Evolutionary conservation across 768 basidiomycete species (phyloP).

Genomic region (Inosperma sp.): DNA sequence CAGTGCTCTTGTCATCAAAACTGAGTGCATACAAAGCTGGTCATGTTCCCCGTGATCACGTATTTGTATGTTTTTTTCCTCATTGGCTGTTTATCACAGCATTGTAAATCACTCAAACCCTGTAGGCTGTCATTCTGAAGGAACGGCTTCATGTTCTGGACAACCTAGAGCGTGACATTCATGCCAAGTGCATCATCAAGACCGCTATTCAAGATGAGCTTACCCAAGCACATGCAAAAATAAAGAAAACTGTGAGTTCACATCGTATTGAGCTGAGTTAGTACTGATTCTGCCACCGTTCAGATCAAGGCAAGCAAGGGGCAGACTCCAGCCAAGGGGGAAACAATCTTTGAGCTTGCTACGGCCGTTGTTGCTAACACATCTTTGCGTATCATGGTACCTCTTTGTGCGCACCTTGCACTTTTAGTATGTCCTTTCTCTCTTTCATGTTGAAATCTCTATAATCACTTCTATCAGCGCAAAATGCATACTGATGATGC

Average conservation of each 20-base stretch:
- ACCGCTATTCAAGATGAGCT: constrained; percentile 15
- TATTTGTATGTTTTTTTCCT: constrained; percentile 17
- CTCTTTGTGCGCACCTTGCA: constrained; percentile 15
- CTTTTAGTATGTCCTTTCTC: constrained; percentile 14
- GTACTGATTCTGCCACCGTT: neutral
- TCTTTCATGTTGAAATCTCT: neutral
- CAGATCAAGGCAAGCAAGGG: neutral
- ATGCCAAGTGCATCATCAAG: constrained; percentile 15
- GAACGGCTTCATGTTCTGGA: constrained; percentile 14
- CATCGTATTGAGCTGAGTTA: neutral
- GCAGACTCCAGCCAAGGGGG: neutral
- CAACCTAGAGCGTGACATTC: constrained; percentile 16
- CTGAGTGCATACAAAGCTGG: constrained; percentile 20
- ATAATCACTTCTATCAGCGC: too few relatives aligned
- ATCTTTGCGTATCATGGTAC: constrained; percentile 10
- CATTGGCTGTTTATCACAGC: too few relatives aligned
- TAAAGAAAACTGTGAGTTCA: constrained; percentile 21
- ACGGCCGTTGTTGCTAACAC: constrained; percentile 11
- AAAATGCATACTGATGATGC: constrained; percentile 7
- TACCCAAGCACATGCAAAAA: constrained; percentile 18
- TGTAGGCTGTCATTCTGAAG: constrained; percentile 18
- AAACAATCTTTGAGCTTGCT: constrained; percentile 16
- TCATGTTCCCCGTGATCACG: constrained; percentile 11
- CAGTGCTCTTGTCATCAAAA: constrained; percentile 22
- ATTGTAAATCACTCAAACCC: neutral